These are phyloP conservation scores for Candida patagonica DNA, from an alignment of 805 yeast species.

Conservation along the genomic window DNA sequence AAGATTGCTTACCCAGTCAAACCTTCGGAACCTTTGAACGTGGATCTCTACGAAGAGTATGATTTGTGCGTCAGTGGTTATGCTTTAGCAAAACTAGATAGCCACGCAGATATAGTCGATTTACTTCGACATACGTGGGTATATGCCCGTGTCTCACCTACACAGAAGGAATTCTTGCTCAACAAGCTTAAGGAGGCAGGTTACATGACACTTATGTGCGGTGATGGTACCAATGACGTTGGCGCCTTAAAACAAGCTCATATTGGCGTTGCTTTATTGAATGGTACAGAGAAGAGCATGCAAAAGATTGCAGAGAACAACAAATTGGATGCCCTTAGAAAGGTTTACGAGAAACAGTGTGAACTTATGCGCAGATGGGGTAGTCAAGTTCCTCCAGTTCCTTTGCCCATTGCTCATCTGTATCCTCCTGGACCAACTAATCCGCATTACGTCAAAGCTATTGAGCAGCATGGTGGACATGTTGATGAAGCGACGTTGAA, in stretches of 20 bases:
- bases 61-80: slow-evolving; percentile 92
- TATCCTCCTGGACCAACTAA: slow-evolving; percentile 93
- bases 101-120: slow-evolving; percentile 59
- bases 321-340: slow-evolving; percentile 51
- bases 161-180: slow-evolving; percentile 87
- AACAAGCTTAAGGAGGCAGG: slow-evolving; percentile 78
- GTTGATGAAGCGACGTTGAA: slow-evolving; percentile 46
- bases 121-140: slow-evolving; percentile 90
- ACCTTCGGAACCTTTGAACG: slow-evolving; percentile 47
- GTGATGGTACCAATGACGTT: slow-evolving; percentile 99
- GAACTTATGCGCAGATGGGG: slow-evolving; percentile 73
- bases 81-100: slow-evolving; percentile 60
- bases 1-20: slow-evolving; percentile 58
- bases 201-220: slow-evolving; percentile 94
- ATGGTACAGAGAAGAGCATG: slow-evolving; percentile 93
- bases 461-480: slow-evolving; percentile 74
- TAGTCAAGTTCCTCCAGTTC: slow-evolving; percentile 53
- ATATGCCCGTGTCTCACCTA: slow-evolving; percentile 94
- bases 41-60: slow-evolving; percentile 47
- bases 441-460: slow-evolving; percentile 77
- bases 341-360: slow-evolving; percentile 76
- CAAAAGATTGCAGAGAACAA: slow-evolving; percentile 79
- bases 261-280: slow-evolving; percentile 93
- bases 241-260: slow-evolving; percentile 99
- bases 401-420: slow-evolving; percentile 89